Percentiles rank a stretch among this genome's conserved stretches.
Evolutionary conservation across 1,284 basidiomycete genomes (phyloP).

Genomic region (Cutaneotrichosporon dermatis): DNA sequence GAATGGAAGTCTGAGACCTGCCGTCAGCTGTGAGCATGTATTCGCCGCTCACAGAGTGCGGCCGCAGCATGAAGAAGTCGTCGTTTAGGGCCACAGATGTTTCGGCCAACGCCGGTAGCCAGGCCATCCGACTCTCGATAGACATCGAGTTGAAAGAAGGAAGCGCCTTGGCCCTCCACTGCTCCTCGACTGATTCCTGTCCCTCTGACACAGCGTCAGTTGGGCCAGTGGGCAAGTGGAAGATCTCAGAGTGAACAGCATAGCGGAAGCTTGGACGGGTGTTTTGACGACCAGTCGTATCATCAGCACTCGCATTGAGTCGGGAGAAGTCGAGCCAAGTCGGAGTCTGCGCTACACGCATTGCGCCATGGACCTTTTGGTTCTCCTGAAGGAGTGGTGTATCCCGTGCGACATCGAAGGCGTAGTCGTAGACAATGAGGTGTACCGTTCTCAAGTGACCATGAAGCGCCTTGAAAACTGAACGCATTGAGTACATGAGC

Average conservation of each 20-base stretch:
- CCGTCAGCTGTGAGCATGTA: background rate
- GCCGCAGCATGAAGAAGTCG: constrained; percentile 33
- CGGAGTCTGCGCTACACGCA: constrained; percentile 42
- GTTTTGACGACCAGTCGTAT: too few species aligned
- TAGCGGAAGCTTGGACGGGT: constrained; percentile 33
- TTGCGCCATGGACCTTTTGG: background rate
- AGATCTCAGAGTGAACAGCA: constrained; percentile 41
- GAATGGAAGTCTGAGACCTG: constrained; percentile 43
- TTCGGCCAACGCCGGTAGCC: constrained; percentile 40
- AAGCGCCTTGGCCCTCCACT: constrained; percentile 36
- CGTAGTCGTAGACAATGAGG: constrained; percentile 38
- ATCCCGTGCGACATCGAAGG: constrained; percentile 21
- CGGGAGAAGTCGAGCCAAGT: constrained; percentile 40
- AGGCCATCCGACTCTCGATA: constrained; percentile 43
- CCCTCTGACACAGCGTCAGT: constrained; percentile 6
- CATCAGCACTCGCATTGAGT: background rate
- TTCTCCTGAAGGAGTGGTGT: background rate
- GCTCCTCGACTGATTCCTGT: constrained; percentile 14
- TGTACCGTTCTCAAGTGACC: constrained; percentile 38
- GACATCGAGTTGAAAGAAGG: constrained; percentile 47
- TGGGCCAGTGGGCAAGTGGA: constrained; percentile 35
- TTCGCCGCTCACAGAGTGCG: background rate
- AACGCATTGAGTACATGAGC: constrained; percentile 44
- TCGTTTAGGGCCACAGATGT: constrained; percentile 41
- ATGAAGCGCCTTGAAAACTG: constrained; percentile 36